Conservation (phyloP, 1,139 yeast genomes). For the Scheffersomyces quercinus region DNA sequence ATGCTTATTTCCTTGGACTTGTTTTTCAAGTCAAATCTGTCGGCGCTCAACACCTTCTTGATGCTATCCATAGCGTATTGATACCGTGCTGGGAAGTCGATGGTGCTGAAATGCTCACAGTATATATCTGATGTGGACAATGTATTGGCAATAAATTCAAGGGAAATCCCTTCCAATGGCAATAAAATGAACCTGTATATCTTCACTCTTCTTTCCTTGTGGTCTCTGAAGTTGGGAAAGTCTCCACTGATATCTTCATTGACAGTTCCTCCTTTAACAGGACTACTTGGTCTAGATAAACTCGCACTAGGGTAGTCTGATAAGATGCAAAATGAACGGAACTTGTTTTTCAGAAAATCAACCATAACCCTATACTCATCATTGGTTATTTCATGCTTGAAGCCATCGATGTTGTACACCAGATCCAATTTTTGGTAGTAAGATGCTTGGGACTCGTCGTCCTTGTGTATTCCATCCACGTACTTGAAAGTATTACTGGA, state of each 20-base stretch:
- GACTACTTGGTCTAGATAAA: conserved; percentile 18
- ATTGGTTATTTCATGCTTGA: conserved; percentile 38
- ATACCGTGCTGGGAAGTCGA: conserved; percentile 15
- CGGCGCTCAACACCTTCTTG: conserved; percentile 21
- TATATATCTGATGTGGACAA: conserved; percentile 43
- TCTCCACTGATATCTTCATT: conserved; percentile 10
- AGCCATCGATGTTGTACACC: conserved; percentile 49
- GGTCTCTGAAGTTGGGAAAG: conserved; percentile 29
- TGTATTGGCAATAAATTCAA: conserved; percentile 36
- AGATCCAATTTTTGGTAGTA: conserved; percentile 44
- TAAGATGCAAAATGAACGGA: conserved; percentile 58
- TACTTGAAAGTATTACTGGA: conserved; percentile 21
- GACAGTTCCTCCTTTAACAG: conserved; percentile 14
- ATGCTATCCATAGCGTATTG: conserved; percentile 22
- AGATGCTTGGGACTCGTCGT: conserved; percentile 4
- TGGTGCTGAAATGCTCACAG: conserved; percentile 42
- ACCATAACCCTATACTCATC: conserved; percentile 65
- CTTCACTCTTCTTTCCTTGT: conserved; percentile 22
- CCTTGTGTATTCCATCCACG: conserved; percentile 7
- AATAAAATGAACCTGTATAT: conserved; percentile 46
- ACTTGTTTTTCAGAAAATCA: conserved; percentile 66
- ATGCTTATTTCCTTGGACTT: conserved; percentile 9
- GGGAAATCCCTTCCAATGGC: conserved; percentile 41
- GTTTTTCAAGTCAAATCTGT: background rate
- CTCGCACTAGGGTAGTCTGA: conserved; percentile 42